Percentiles rank a stretch among this genome's conserved stretches.
phyloP scores from a whole-genome alignment of 148 eudicot genomes.

The Diospyros lotus region DNA sequence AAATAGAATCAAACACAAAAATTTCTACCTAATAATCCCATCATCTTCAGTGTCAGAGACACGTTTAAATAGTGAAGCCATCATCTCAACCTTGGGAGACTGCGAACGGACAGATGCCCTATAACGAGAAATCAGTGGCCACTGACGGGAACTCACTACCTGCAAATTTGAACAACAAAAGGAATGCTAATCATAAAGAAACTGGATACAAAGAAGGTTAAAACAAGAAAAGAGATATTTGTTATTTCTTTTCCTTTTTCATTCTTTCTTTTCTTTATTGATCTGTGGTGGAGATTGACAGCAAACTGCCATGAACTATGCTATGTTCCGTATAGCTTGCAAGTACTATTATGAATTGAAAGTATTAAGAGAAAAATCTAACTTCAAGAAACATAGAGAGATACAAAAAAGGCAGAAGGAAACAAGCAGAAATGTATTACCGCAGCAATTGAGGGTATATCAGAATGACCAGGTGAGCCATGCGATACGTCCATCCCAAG shows the following conservation, averaged over 20 bases:
- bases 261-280: too few species aligned
- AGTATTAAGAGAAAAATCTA: too few species aligned
- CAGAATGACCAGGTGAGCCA: constrained; percentile 55
- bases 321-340: too few species aligned
- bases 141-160: constrained; percentile 74
- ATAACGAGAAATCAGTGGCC: constrained; percentile 74
- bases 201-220: too few species aligned
- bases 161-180: constrained; percentile 1
- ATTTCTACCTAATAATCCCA: constrained; percentile 60
- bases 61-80: constrained; percentile 59
- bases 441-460: constrained; percentile 56
- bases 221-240: too few species aligned
- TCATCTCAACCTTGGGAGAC: constrained; percentile 74
- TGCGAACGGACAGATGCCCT: constrained; percentile 74
- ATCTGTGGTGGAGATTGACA: too few species aligned
- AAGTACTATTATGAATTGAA: too few species aligned
- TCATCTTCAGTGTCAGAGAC: constrained; percentile 44
- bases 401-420: neutral
- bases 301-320: too few species aligned
- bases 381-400: too few species aligned
- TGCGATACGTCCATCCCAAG: constrained; percentile 67
- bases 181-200: too few species aligned
- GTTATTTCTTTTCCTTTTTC: too few species aligned
- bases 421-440: constrained; percentile 14
- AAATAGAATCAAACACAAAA: too few species aligned